phyloP scores from a whole-genome alignment of 345 rosid species.

The Gossypium raimondii region DNA sequence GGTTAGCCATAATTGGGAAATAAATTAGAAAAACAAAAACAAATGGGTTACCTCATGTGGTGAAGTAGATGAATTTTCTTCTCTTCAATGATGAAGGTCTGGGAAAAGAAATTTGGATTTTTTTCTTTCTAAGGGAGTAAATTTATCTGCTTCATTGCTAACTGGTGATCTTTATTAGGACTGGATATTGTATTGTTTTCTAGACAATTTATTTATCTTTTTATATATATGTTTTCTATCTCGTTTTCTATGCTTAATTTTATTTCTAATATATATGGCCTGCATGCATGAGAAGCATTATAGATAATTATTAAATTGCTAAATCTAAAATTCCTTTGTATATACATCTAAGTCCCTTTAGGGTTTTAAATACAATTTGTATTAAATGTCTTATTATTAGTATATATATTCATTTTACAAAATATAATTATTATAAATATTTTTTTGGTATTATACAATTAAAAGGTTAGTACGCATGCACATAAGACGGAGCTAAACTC shows the following conservation, averaged over 20 bases:
- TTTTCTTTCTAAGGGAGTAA: conserved; percentile 35
- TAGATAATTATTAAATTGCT: too few relatives aligned
- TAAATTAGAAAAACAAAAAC: conserved; percentile 1
- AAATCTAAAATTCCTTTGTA: too few relatives aligned
- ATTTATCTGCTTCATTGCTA: conserved; percentile 63
- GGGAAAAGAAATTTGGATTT: neutral
- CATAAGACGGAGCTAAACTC: too few relatives aligned
- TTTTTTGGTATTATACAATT: too few relatives aligned
- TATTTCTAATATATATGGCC: neutral
- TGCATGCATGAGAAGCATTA: too few relatives aligned
- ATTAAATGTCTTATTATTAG: too few relatives aligned
- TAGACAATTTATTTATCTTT: neutral
- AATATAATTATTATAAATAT: too few relatives aligned
- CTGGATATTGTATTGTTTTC: conserved; percentile 11
- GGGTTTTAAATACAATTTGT: too few relatives aligned
- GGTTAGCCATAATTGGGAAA: neutral
- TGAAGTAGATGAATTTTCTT: conserved; percentile 74
- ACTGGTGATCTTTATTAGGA: conserved; percentile 25
- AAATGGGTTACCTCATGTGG: conserved; percentile 29
- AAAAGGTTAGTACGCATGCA: too few relatives aligned
- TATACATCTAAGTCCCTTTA: too few relatives aligned
- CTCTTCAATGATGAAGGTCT: conserved; percentile 17
- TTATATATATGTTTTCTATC: neutral
- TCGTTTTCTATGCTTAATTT: neutral
- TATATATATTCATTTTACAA: too few relatives aligned